phyloP scores from a whole-genome alignment of 1,284 basidiomycete species.

The Microbotryomycetes sp. region DNA sequence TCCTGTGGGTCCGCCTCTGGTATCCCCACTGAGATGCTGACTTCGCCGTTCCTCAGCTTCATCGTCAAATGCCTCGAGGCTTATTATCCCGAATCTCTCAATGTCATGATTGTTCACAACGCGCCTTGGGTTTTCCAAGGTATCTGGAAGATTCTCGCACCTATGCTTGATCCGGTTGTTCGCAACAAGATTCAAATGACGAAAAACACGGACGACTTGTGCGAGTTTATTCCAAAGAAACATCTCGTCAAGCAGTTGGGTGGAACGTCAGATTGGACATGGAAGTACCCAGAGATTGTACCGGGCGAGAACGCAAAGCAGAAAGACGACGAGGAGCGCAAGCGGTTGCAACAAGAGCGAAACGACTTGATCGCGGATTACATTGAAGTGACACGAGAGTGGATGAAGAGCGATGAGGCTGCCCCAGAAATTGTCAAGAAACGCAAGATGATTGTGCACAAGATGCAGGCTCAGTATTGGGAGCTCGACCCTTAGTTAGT shows the following conservation, averaged over 20 bases:
- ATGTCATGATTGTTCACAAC: slow-evolving; percentile 40
- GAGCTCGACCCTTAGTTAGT: slow-evolving; percentile 37
- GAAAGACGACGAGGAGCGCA: slow-evolving; percentile 36
- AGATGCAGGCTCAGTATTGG: slow-evolving; percentile 40
- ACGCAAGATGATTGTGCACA: slow-evolving; percentile 38
- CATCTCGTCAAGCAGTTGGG: slow-evolving; percentile 22
- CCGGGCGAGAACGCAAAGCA: slow-evolving; percentile 39
- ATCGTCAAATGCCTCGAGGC: slow-evolving; percentile 36
- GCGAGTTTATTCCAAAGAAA: slow-evolving; percentile 27
- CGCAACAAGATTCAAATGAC: slow-evolving; percentile 35
- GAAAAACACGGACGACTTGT: slow-evolving; percentile 10
- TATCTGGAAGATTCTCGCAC: slow-evolving; percentile 31
- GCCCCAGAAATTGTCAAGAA: slow-evolving; percentile 27
- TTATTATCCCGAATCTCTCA: slow-evolving; percentile 43
- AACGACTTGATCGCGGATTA: slow-evolving; percentile 37
- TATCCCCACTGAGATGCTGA: too few relatives aligned
- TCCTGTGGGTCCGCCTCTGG: too few relatives aligned
- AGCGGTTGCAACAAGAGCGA: slow-evolving; percentile 35
- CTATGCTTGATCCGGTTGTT: slow-evolving; percentile 37
- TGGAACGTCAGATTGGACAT: slow-evolving; percentile 29
- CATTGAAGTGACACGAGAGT: slow-evolving; percentile 37
- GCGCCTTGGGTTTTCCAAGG: slow-evolving; percentile 44
- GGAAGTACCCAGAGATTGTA: slow-evolving; percentile 29
- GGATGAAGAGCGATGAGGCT: slow-evolving; percentile 34
- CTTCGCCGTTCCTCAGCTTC: too few relatives aligned